Percentiles rank a stretch among this genome's conserved stretches.
Evolutionary conservation across 1,284 basidiomycete species (phyloP).

Genomic region (Gymnopus androsaceus): DNA sequence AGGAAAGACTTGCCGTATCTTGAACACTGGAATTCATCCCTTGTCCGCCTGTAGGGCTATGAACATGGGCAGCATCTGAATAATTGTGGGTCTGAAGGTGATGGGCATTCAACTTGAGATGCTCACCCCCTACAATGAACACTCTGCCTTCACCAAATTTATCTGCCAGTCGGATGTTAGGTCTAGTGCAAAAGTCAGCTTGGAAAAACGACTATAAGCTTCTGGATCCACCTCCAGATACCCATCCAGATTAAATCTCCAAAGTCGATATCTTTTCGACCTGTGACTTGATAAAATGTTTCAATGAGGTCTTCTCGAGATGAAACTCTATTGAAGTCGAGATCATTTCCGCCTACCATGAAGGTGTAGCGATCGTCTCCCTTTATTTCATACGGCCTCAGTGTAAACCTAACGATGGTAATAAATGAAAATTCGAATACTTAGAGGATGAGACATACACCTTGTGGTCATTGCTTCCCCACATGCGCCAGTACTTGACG

Average conservation of each 20-base stretch:
- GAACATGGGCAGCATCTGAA: slow-evolving; percentile 27
- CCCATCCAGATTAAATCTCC: slow-evolving; percentile 26
- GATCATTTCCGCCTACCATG: slow-evolving; percentile 18
- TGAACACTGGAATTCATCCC: slow-evolving; percentile 28
- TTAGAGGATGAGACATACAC: slow-evolving; percentile 23
- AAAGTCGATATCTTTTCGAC: slow-evolving; percentile 28
- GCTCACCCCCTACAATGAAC: slow-evolving; percentile 34
- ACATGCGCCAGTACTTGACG: slow-evolving; percentile 16
- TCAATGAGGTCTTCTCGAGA: slow-evolving; percentile 22
- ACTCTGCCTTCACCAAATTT: slow-evolving; percentile 23
- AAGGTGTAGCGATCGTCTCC: slow-evolving; percentile 30
- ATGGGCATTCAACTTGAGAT: not conserved
- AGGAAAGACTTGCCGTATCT: slow-evolving; percentile 23
- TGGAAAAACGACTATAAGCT: not conserved
- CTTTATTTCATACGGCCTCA: slow-evolving; percentile 33
- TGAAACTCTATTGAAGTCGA: slow-evolving; percentile 24
- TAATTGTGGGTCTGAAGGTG: not conserved
- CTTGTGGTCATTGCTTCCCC: slow-evolving; percentile 32
- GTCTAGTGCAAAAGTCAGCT: slow-evolving; percentile 10
- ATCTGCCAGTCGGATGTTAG: slow-evolving; percentile 21
- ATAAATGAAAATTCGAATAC: not conserved
- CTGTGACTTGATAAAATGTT: slow-evolving; percentile 25
- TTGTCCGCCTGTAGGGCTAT: slow-evolving; percentile 28
- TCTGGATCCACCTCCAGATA: slow-evolving; percentile 31
- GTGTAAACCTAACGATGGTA: slow-evolving; percentile 28